Percentiles rank a stretch among this genome's conserved stretches.
Conservation (phyloP, 108 stramenopile genomes). For the Pelagomonas calceolata region DNA sequence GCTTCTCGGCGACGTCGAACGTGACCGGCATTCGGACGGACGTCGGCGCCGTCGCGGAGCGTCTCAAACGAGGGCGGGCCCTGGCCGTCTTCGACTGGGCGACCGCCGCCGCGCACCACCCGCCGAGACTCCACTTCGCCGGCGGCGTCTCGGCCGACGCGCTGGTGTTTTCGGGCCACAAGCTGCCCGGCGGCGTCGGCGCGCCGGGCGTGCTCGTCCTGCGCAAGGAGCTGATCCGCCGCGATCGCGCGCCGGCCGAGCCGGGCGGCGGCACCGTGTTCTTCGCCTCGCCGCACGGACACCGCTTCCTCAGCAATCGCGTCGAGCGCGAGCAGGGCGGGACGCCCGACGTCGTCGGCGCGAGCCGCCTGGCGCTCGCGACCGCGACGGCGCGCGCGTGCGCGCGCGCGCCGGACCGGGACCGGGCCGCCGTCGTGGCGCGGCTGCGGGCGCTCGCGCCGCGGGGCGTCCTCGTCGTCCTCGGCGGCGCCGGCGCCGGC, state of each 20-base stretch:
- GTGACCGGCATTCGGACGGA: background rate
- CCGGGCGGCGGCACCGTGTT: conserved; percentile 23
- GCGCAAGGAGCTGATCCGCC: conserved; percentile 21
- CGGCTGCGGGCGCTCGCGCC: too few relatives aligned
- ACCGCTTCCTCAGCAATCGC: conserved; percentile 2
- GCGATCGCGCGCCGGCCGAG: conserved; percentile 9
- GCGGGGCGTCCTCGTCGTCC: too few relatives aligned
- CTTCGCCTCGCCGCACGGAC: conserved; percentile 1
- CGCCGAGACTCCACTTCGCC: background rate
- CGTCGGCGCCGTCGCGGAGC: too few relatives aligned
- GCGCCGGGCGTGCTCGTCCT: conserved; percentile 29
- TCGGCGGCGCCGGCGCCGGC: too few relatives aligned
- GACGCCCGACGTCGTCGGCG: conserved; percentile 8
- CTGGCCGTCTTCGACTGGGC: too few relatives aligned
- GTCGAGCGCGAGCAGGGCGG: conserved; percentile 20
- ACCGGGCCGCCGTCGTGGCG: too few relatives aligned
- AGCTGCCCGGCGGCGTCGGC: conserved; percentile 8
- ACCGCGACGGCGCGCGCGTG: too few relatives aligned
- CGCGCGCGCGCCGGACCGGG: too few relatives aligned
- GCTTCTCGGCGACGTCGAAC: background rate
- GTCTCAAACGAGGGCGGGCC: too few relatives aligned
- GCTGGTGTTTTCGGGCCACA: conserved; percentile 10
- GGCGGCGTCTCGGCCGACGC: conserved; percentile 1
- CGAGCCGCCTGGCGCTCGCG: conserved; percentile 3
- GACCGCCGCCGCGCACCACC: too few relatives aligned